Percentiles rank a stretch among this genome's conserved stretches.
Evolutionary conservation across 768 basidiomycete genomes (phyloP).

Genomic region (Neoboletus subvelutipes): DNA sequence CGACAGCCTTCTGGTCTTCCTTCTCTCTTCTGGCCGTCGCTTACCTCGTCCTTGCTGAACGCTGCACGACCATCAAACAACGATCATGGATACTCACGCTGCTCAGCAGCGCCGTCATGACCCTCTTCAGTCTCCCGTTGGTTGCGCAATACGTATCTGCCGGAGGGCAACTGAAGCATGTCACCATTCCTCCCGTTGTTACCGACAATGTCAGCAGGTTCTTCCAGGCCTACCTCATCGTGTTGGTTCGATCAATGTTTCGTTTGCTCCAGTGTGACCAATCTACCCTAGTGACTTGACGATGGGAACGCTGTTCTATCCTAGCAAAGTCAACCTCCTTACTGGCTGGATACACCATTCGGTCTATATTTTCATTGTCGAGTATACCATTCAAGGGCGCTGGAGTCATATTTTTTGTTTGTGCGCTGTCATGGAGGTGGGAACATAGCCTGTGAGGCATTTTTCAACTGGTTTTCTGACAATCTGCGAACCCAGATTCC

Average conservation of each 20-base stretch:
- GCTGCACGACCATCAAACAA: constrained; percentile 39
- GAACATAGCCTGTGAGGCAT: constrained; percentile 1
- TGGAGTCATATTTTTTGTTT: constrained; percentile 47
- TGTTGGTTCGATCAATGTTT: constrained; percentile 25
- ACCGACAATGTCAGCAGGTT: constrained; percentile 34
- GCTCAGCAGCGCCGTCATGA: constrained; percentile 42
- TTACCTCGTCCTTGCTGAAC: constrained; percentile 33
- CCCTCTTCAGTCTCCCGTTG: constrained; percentile 41
- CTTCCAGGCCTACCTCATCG: constrained; percentile 48
- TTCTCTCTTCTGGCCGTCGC: constrained; percentile 15
- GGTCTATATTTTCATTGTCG: constrained; percentile 42
- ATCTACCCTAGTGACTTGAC: constrained; percentile 40
- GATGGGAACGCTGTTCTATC: constrained; percentile 47
- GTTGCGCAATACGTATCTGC: constrained; percentile 28
- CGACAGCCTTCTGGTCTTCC: constrained; percentile 24
- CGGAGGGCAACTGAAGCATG: constrained; percentile 28
- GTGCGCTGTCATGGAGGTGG: constrained; percentile 48
- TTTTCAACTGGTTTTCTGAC: neutral
- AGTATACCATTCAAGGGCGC: constrained; percentile 34
- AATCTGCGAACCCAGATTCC: constrained; percentile 39
- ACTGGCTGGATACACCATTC: constrained; percentile 58
- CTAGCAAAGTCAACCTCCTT: constrained; percentile 44
- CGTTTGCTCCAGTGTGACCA: constrained; percentile 9
- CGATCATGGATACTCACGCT: constrained; percentile 49
- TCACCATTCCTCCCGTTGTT: constrained; percentile 21